Evolutionary conservation across 108 stramenopile species (phyloP), one percentile per base, ranked within the genome.

Genomic region (Cyclotella atomus): DNA sequence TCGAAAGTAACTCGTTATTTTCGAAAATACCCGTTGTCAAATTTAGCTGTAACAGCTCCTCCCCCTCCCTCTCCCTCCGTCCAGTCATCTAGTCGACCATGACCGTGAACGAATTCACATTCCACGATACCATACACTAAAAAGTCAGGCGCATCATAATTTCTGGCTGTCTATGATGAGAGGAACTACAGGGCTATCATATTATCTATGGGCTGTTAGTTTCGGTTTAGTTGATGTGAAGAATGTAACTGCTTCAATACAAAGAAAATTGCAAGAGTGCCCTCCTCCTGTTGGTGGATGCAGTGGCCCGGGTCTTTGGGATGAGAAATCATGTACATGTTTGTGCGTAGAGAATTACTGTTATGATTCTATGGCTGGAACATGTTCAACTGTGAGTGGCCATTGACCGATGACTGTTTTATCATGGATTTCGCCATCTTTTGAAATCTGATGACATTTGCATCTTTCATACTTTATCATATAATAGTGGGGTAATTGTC

Each of bases 281-380:
- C 14, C 27, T 14, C 15, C 47, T 50, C 65, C 65, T 30, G 28
- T 29, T 12, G 46, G 46, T 1, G 71, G 50, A 21, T 72, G 71
- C 35, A n/a, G n/a, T n/a, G 71, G 71, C 10, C 24, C 28, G 28
- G 71, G 71, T 23, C 23, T 72, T 24, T 72, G 60, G 50, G 59
- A 62, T 62, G 47, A 49, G 12, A 53, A 50, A 27, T 10, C 33
- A 14, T 72, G 71, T 53, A n/a, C 47, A 35, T 72, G 71, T 56
- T 17, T 56, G 2, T 72, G 71, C 24, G 53, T 62, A 15, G 16
- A 43, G 3, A 30, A 56, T 8, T 72, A 72, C 14, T 72, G 71
- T 49, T 62, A 45, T 24, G 71, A 72, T 36, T 21, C 43, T 14
- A 36, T 61, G 2, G 61, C 35, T 29, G 57, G 59, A 25, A 52